Percentiles rank a stretch among this genome's conserved stretches.
Evolutionary conservation across 2,329 filamentous ascomycete genomes (phyloP).

Genomic region (Pseudopyrenochaeta lycopersici): DNA sequence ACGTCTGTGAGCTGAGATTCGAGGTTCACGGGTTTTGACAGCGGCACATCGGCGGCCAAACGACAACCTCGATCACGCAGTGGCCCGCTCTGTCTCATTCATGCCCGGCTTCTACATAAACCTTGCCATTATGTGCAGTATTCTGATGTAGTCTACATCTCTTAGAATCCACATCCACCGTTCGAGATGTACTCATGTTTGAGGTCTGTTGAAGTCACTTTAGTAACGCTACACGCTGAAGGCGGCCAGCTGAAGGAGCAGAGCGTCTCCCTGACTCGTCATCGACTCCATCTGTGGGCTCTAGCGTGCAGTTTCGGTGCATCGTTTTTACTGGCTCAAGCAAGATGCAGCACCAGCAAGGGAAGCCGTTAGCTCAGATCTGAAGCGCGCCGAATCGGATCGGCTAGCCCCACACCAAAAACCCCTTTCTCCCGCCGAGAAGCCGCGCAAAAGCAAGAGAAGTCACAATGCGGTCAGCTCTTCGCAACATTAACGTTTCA

Average conservation of each 20-base stretch:
- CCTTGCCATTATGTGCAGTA: constrained; percentile 5
- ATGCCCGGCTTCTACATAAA: neutral
- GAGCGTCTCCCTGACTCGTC: constrained; percentile 23
- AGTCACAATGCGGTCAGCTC: constrained; percentile 15
- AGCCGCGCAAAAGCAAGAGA: constrained; percentile 25
- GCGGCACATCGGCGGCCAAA: constrained; percentile 35
- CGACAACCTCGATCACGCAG: constrained; percentile 18
- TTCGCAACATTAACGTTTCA: constrained; percentile 25
- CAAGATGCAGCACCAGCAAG: constrained; percentile 42
- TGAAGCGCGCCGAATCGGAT: constrained; percentile 45
- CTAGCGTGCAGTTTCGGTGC: constrained; percentile 18
- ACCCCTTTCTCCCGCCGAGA: constrained; percentile 26
- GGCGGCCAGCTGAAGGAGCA: constrained; percentile 6
- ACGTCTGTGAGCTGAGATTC: constrained; percentile 18
- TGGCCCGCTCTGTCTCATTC: constrained; percentile 25
- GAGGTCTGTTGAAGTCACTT: constrained; percentile 10
- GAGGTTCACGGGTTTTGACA: constrained; percentile 31
- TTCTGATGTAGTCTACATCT: neutral
- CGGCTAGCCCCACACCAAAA: constrained; percentile 40
- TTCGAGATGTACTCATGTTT: constrained; percentile 5
- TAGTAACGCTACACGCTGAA: constrained; percentile 9
- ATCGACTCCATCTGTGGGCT: constrained; percentile 13
- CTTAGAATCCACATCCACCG: neutral
- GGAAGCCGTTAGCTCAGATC: constrained; percentile 44
- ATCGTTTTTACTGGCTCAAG: constrained; percentile 20